Evolutionary conservation across 2,329 filamentous ascomycete genomes (phyloP).

Genomic region (Fusarium siculi): DNA sequence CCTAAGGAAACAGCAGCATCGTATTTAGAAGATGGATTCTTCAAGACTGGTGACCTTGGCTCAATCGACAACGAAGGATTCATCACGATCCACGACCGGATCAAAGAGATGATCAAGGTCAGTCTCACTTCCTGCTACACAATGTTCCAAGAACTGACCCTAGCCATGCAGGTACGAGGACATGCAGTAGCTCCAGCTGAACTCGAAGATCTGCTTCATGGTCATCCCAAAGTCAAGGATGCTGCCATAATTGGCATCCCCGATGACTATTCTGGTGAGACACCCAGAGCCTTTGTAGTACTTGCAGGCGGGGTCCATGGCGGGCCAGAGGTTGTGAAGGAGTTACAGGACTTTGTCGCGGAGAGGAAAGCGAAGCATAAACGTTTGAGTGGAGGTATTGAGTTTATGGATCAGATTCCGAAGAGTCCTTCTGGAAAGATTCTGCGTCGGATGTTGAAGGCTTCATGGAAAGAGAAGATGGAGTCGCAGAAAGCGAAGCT

Average conservation of each 20-base stretch:
- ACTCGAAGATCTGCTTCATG: not conserved
- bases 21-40: not conserved
- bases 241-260: not conserved
- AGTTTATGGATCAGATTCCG: not conserved
- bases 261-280: not conserved
- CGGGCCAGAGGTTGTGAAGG: rapidly evolving
- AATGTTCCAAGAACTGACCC: not conserved
- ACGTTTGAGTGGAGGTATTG: not conserved
- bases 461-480: not conserved
- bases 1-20: not conserved
- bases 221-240: not conserved
- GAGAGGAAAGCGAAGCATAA: not conserved
- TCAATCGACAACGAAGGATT: not conserved
- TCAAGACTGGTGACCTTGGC: not conserved
- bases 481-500: not conserved
- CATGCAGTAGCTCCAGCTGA: not conserved
- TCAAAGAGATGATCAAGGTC: not conserved
- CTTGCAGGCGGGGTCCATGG: rapidly evolving
- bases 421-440: not conserved
- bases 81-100: not conserved
- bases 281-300: not conserved
- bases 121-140: rapidly evolving
- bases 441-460: not conserved
- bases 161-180: not conserved
- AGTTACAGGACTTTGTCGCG: not conserved